Evolutionary conservation across 306 rosid genomes (phyloP), one percentile per base, ranked within the genome.

Genomic region (Gleditsia sinensis): DNA sequence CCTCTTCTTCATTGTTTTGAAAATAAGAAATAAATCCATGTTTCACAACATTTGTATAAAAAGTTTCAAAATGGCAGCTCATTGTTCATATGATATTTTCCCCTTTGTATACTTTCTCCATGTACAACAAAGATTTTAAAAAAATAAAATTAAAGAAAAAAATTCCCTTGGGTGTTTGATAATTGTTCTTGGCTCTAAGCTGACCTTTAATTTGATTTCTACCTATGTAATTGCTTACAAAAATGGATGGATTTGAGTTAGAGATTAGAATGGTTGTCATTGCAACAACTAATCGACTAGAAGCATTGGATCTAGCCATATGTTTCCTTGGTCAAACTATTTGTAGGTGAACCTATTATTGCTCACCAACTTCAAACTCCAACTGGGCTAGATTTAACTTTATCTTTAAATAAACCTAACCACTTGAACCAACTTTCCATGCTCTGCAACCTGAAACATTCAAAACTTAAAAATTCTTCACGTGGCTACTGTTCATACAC

Each of bases 191-290:
- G 24, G 16, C 42, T n/a, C 34, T 40, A 43, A 56, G 28, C 77
- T 62, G 36, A 67, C 45, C 49, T 72, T 83, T 46, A 8, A 34
- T 58, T 4, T 17, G 54, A 60, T 46, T 65, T 77, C 27, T 60
- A 28, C 64, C 11, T 57, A 36, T 79, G 83, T 61, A 94, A 97
- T 83, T 94, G 86, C 83, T 94, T 77, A 94, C 99, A 67, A 97
- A 94, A 86, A 94, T 94, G 99, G 99, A 94, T 84, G 97, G 99
- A 67, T 94, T 94, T 69, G 99, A 92, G 81, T 88, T 96, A 3
- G 95, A 84, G 84, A 90, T 81, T 78, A 94, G 90, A 83, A 90
- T 92, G 60, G 80, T 94, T 64, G 96, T 94, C 40, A 87, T 94
- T 69, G 99, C 99, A 53, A 97, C 99, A 50, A 94, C 99, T 59